Evolutionary conservation across 805 yeast genomes (phyloP), one percentile per base, ranked within the genome.

Genomic region (Millerago galiae): DNA sequence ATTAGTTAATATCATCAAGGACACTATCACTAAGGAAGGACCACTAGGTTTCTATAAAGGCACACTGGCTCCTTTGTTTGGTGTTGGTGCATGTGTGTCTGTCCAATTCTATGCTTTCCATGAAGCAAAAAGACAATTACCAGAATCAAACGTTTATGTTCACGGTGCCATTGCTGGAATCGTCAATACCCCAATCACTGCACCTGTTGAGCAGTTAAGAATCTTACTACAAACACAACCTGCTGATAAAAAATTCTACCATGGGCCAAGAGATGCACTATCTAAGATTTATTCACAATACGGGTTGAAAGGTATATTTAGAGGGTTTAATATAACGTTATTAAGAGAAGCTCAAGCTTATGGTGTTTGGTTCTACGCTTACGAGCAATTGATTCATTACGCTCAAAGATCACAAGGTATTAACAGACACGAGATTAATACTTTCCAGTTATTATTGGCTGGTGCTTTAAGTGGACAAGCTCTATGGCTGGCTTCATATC

Each of bases 61-160:
- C 28, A 91, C 96, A 3, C 58, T 89, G 47, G 89, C 97, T 3
- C 99, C 99, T 14, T 71, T 91, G 50, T 61, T 91, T 28, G 99
- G 99, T 17, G 88, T 90, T 10, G 99, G 99, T 39, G 95, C 95
- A 0, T 90, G 97, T 71, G 97, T 93, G 12, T 85, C 96, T 13
- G 87, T 91, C 27, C 99, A 93, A 64, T 91, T 91, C 58, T 93
- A 95, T 40, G 95, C 87, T 1, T 83, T 88, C 36, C 90, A 89
- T 55, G 97, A 91, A 61, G 83, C 75, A 62, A 72, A 97, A 56
- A 65, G 91, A 44, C 83, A 76, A 55, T 64, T 74, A 47, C 83
- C 83, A 41, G 59, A 62, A 14, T 51, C 67, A 6, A 95, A 93
- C 58, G 89, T 80, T 55, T 90, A 88, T 63, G 52, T 72, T 14